phyloP scores from a whole-genome alignment of 192 early-diverging fungal genomes.

The Haplosporangium gracile region DNA sequence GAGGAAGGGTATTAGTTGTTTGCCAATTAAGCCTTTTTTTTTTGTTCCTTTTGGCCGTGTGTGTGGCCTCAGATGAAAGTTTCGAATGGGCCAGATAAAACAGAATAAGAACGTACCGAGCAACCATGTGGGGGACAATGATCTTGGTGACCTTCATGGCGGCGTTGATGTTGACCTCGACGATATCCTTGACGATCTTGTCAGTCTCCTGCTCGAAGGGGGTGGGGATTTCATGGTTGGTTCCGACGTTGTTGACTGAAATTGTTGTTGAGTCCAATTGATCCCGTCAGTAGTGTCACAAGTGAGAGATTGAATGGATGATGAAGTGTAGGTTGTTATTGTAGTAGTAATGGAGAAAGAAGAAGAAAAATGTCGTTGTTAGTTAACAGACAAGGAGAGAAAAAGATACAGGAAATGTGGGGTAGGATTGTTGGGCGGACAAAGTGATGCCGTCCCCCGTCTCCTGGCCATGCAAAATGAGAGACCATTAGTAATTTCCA shows the following conservation, averaged over 20 bases:
- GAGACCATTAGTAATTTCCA: constrained; percentile 24
- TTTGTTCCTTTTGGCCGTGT: neutral
- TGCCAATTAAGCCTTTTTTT: neutral
- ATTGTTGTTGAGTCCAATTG: constrained; percentile 26
- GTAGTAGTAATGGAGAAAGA: neutral
- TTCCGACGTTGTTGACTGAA: constrained; percentile 93
- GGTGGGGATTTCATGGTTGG: constrained; percentile 92
- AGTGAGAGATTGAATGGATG: neutral
- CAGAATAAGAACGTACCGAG: constrained; percentile 43
- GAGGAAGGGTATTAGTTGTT: neutral
- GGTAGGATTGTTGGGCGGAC: constrained; percentile 6
- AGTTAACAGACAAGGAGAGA: neutral
- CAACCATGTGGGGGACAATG: constrained; percentile 86
- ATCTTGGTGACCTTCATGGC: constrained; percentile 86
- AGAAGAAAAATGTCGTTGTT: neutral
- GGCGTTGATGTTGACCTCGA: constrained; percentile 89
- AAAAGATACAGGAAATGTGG: neutral
- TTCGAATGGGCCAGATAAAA: neutral
- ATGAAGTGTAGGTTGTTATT: neutral
- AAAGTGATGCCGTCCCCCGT: neutral
- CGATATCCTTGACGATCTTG: constrained; percentile 75
- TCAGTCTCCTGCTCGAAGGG: constrained; percentile 83
- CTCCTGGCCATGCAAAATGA: neutral
- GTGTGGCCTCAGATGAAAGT: neutral
- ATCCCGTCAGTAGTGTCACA: neutral